A percentile compares a stretch with the other conserved stretches of the same genome.
These are phyloP conservation scores for Gracilaria vermiculophylla DNA, from an alignment of 23 red algal genomes.

Conservation along the genomic window DNA sequence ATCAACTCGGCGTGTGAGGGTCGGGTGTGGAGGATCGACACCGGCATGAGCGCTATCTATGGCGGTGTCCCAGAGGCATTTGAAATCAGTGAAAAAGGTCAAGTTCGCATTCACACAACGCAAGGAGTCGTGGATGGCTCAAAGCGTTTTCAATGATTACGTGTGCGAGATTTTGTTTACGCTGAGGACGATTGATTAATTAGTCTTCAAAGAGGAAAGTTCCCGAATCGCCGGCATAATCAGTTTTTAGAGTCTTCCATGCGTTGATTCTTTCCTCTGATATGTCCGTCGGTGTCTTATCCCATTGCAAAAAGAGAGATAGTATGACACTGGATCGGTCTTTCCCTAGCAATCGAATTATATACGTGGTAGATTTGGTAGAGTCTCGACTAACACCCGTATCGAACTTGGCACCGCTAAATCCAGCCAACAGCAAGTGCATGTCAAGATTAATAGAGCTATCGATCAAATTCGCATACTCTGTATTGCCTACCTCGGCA, in stretches of 20 bases:
- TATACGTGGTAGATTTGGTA: constrained; percentile 72
- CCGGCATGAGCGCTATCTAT: constrained; percentile 89
- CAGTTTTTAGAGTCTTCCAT: constrained; percentile 80
- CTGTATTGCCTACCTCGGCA: constrained; percentile 54
- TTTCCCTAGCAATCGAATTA: constrained; percentile 82
- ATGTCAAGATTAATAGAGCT: constrained; percentile 88
- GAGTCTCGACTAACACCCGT: constrained; percentile 71
- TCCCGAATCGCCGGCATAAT: constrained; percentile 50
- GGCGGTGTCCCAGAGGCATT: constrained; percentile 91
- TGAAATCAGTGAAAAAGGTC: constrained; percentile 66
- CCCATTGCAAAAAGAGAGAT: constrained; percentile 81
- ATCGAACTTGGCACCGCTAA: constrained; percentile 83
- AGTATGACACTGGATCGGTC: constrained; percentile 66
- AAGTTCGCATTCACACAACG: constrained; percentile 59
- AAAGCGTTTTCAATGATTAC: constrained; percentile 18
- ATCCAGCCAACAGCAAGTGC: constrained; percentile 73
- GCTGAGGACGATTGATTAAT: not conserved
- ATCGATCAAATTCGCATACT: constrained; percentile 96
- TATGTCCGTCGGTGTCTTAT: constrained; percentile 72
- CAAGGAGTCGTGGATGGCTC: constrained; percentile 59
- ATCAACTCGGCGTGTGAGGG: constrained; percentile 93
- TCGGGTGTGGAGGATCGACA: constrained; percentile 97
- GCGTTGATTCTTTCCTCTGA: constrained; percentile 56
- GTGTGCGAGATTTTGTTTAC: not conserved
- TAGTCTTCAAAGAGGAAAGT: constrained; percentile 46